Base-by-base conservation (phyloP, 192 early-diverging fungal species). In the Mortierella claussenii region DNA sequence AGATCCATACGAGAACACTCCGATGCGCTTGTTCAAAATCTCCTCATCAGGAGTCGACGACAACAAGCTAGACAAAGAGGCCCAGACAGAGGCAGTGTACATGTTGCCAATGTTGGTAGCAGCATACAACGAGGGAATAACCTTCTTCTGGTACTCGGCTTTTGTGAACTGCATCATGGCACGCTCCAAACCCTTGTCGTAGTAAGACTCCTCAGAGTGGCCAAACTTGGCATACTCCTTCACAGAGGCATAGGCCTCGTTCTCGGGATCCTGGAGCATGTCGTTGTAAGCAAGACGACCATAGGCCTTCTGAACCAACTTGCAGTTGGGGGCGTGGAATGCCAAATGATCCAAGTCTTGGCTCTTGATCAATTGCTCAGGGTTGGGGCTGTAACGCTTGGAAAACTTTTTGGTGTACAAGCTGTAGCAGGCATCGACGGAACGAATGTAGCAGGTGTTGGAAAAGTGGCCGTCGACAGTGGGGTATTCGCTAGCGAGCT, bases 251-350 rank as follows among this genome's bases (percentile, higher is more conserved):
- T 64, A 93, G 50, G 81, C 57, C 54, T 79, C 67, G 62, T 88
- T 81, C 44, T 92, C 86, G 27, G 91, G 89, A 75, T 93, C 85
- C 50, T 91, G 89, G 54, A 89, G 52, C 83, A 95, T 96, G 79
- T 99, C 98, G 80, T 97, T 97, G 84, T 92, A 97, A 18, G 86
- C 87, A 69, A 97, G 80, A 53, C 98, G 93, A 45, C 89, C 96
- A 81, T 91, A 93, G 31, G 94, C 91, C 84, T 99, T 99, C 84
- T 90, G 90, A 11, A 99, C 96, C 69, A 98, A 87, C 88, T 99
- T 99, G 80, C 92, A 91, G 89, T 98, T 98, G 34, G 98, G 98
- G 52, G 94, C 94, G 86, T 99, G 98, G 89, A 96, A 97, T 36
- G 94, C 87, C 55, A 89, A 46, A 84, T 94, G 94, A 83, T 97